Percentiles rank a stretch among this genome's conserved stretches.
Conservation (phyloP, 2,329 filamentous ascomycete genomes). For the Neofusicoccum ribis region DNA sequence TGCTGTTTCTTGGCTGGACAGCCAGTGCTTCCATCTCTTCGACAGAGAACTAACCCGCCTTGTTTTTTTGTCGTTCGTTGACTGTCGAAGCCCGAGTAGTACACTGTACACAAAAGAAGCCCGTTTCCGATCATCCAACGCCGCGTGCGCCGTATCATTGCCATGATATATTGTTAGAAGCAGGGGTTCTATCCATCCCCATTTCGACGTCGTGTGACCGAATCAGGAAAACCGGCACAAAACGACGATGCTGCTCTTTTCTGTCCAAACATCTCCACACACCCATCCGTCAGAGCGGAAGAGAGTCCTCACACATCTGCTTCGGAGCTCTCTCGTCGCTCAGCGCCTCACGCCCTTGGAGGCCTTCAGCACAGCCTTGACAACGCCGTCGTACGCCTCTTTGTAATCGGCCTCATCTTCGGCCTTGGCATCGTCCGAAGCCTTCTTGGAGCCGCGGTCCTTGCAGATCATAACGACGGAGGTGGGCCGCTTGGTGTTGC, state of each 20-base stretch:
- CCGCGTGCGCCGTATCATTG: slow-evolving; percentile 15
- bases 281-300: neutral
- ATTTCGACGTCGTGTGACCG: neutral
- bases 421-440: slow-evolving; percentile 48
- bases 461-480: slow-evolving; percentile 85
- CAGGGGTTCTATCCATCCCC: neutral
- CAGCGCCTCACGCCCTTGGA: slow-evolving; percentile 57
- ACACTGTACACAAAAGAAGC: slow-evolving; percentile 15
- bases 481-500: slow-evolving; percentile 92
- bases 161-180: slow-evolving; percentile 13
- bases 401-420: slow-evolving; percentile 48
- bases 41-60: neutral
- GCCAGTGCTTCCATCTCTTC: neutral
- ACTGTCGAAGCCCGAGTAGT: slow-evolving; percentile 10
- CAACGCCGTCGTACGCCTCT: slow-evolving; percentile 57
- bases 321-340: neutral
- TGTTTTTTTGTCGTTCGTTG: neutral
- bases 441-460: slow-evolving; percentile 52
- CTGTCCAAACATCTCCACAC: neutral
- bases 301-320: neutral
- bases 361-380: slow-evolving; percentile 62
- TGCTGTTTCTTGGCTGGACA: neutral
- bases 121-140: slow-evolving; percentile 8
- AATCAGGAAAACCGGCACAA: neutral
- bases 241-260: neutral